Evolutionary conservation across 805 yeast species (phyloP).

Genomic region (Jamesozyma spencerorum): DNA sequence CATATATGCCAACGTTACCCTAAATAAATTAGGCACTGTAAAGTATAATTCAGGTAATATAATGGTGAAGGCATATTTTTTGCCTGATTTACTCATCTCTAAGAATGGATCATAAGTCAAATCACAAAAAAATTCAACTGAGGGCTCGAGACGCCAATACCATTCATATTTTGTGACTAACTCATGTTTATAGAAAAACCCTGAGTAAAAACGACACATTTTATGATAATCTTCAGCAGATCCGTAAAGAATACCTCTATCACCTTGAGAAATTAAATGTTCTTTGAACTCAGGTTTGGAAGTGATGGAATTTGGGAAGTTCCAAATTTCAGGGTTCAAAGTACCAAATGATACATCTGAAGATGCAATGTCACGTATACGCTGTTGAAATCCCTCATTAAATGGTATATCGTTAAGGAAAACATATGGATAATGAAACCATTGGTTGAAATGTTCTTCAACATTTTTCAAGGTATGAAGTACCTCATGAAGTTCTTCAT

Average conservation of each 20-base stretch:
- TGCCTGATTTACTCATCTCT: constrained; percentile 61
- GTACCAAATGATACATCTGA: constrained; percentile 66
- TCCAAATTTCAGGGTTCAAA: constrained; percentile 56
- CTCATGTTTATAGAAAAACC: constrained; percentile 72
- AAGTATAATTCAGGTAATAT: constrained; percentile 67
- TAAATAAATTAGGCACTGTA: constrained; percentile 74
- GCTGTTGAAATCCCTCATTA: constrained; percentile 47
- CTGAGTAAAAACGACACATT: constrained; percentile 92
- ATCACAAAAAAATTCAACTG: constrained; percentile 83
- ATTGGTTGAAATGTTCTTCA: constrained; percentile 85
- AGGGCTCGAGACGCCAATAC: constrained; percentile 97
- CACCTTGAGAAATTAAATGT: constrained; percentile 65
- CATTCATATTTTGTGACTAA: constrained; percentile 66
- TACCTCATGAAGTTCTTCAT: constrained; percentile 72
- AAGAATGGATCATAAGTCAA: constrained; percentile 83
- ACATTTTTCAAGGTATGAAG: constrained; percentile 59
- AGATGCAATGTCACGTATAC: constrained; percentile 44
- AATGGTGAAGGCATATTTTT: constrained; percentile 80
- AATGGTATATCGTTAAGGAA: constrained; percentile 79
- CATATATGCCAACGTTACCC: constrained; percentile 60
- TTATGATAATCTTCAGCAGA: constrained; percentile 74
- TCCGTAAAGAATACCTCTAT: constrained; percentile 77
- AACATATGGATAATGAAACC: constrained; percentile 91
- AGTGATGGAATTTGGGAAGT: constrained; percentile 58
- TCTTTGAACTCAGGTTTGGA: constrained; percentile 51